Percentiles rank a stretch among this genome's conserved stretches.
These are phyloP conservation scores for Candida patagonica DNA, from an alignment of 805 yeast genomes.

Conservation along the genomic window DNA sequence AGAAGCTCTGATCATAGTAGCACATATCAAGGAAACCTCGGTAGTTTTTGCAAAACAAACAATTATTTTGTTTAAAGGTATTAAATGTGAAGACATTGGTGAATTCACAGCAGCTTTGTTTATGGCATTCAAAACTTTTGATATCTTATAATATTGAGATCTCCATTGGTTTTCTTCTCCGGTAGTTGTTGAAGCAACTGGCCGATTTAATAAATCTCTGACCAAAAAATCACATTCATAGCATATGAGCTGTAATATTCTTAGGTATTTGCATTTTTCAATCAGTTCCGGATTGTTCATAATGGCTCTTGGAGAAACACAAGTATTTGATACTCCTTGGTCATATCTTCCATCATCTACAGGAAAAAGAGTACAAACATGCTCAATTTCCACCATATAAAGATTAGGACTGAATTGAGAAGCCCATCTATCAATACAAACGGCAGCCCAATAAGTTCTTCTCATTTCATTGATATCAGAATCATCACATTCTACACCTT, in stretches of 20 bases:
- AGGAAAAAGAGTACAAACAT: neutral
- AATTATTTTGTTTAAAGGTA: neutral
- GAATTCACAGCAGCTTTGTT: too few relatives aligned
- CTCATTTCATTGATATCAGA: neutral
- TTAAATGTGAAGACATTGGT: neutral
- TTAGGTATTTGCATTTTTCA: neutral
- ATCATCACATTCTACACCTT: neutral
- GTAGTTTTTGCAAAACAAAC: neutral
- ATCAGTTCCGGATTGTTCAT: neutral
- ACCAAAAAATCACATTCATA: neutral
- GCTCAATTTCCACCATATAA: neutral
- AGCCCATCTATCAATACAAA: neutral
- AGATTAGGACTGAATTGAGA: neutral
- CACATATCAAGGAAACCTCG: neutral
- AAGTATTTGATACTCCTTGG: neutral
- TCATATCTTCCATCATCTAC: neutral
- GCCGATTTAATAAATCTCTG: neutral
- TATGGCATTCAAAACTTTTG: too few relatives aligned
- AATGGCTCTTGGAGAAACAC: neutral
- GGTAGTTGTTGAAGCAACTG: too few relatives aligned
- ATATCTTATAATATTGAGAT: too few relatives aligned
- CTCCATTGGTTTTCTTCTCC: too few relatives aligned
- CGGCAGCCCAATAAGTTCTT: neutral
- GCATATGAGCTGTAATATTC: neutral
- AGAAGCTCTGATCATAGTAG: neutral